Evolutionary conservation across 169 alveolate genomes (phyloP).

Genomic region (Blepharisma undulans): DNA sequence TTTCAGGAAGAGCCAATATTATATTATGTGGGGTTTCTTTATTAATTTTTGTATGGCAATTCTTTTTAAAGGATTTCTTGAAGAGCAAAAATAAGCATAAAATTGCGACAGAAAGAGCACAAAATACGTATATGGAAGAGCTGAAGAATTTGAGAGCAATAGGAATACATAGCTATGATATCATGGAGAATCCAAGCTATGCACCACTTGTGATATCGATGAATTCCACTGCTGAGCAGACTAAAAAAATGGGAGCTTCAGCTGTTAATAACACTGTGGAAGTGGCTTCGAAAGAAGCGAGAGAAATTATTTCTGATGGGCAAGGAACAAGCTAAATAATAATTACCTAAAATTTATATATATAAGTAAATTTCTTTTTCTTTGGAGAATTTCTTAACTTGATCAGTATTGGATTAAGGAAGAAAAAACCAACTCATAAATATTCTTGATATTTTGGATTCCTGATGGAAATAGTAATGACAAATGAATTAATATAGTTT

Average conservation of each 20-base stretch:
- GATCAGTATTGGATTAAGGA: not conserved
- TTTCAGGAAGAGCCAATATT: not conserved
- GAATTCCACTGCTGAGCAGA: slow-evolving; percentile 32
- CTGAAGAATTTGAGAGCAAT: not conserved
- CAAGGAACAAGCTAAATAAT: not conserved
- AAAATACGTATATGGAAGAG: not conserved
- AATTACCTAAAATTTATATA: not conserved
- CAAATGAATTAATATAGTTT: not conserved
- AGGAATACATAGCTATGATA: not conserved
- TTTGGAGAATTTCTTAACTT: not conserved
- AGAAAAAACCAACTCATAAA: not conserved
- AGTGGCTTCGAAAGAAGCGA: not conserved
- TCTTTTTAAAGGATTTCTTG: not conserved
- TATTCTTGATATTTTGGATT: no score
- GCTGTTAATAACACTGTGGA: not conserved
- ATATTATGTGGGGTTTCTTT: not conserved
- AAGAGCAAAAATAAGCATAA: not conserved
- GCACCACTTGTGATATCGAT: not conserved
- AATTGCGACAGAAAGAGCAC: not conserved
- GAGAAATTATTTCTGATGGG: not conserved
- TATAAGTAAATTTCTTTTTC: no score
- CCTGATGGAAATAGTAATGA: no score
- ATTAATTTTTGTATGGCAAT: not conserved
- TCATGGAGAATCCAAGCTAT: slow-evolving; percentile 22
- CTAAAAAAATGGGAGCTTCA: not conserved